Evolutionary conservation across 2,329 filamentous ascomycete genomes (phyloP).

Genomic region (Grosmannia serpens): DNA sequence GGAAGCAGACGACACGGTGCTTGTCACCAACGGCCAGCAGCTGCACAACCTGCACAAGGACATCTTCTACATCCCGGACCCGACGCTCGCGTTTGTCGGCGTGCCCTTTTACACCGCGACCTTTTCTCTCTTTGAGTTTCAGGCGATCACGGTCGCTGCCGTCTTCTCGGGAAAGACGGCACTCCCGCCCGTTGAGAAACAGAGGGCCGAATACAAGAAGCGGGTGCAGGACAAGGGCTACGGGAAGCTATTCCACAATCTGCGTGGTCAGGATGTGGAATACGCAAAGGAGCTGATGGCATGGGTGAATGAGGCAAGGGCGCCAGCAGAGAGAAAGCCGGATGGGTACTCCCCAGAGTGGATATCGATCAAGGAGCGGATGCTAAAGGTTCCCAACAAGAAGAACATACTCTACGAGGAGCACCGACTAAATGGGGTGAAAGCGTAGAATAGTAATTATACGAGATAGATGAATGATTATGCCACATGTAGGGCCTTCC

Average conservation of each 20-base stretch:
- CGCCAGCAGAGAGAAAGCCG: background rate
- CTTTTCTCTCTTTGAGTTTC: slow-evolving; percentile 60
- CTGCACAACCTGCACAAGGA: slow-evolving; percentile 49
- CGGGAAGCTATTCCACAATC: slow-evolving; percentile 26
- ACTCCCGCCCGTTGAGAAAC: slow-evolving; percentile 32
- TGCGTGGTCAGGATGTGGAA: slow-evolving; percentile 14
- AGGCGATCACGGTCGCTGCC: slow-evolving; percentile 49
- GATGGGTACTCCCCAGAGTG: slow-evolving; percentile 1
- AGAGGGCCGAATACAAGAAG: slow-evolving; percentile 21
- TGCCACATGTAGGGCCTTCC: too few species aligned
- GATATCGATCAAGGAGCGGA: background rate
- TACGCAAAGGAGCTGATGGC: slow-evolving; percentile 15
- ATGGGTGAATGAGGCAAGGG: slow-evolving; percentile 13
- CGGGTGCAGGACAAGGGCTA: slow-evolving; percentile 19
- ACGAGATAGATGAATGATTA: background rate
- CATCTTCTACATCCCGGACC: slow-evolving; percentile 60
- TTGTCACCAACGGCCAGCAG: slow-evolving; percentile 34
- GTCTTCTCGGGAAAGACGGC: slow-evolving; percentile 38
- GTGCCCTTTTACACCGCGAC: slow-evolving; percentile 56
- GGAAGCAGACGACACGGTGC: slow-evolving; percentile 31
- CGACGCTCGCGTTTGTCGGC: slow-evolving; percentile 51
- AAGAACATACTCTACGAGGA: background rate
- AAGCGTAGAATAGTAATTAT: background rate
- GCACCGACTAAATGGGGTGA: background rate
- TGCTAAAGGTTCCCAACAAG: background rate